Percentiles rank a stretch among this genome's conserved stretches.
phyloP scores from a whole-genome alignment of 2,329 filamentous ascomycete species.

The Xylariales sp. region DNA sequence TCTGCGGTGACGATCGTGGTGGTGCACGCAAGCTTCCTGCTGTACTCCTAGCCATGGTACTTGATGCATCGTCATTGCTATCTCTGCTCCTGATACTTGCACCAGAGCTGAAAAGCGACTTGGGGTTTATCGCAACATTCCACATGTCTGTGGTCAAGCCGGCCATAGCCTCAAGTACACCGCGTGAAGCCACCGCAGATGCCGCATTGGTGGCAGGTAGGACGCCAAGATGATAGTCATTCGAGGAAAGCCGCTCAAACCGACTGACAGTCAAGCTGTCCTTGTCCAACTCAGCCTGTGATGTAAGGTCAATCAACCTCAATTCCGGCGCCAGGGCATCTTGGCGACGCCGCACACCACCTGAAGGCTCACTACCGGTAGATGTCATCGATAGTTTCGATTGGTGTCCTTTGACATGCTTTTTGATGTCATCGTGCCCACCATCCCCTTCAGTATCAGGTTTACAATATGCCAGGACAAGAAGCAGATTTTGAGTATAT shows the following conservation, averaged over 20 bases:
- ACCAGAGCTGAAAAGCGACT: conserved; percentile 78
- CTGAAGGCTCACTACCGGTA: conserved; percentile 53
- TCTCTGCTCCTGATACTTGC: conserved; percentile 66
- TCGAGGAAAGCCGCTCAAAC: conserved; percentile 78
- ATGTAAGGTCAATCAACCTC: conserved; percentile 81
- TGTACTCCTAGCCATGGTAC: conserved; percentile 37
- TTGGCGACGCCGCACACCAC: conserved; percentile 64
- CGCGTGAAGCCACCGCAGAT: conserved; percentile 57
- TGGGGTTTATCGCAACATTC: conserved; percentile 86
- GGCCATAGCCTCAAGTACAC: conserved; percentile 72
- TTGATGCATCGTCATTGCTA: conserved; percentile 56
- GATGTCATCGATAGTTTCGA: conserved; percentile 41
- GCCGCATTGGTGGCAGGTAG: conserved; percentile 69
- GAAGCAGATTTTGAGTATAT: conserved; percentile 86
- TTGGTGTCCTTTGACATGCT: conserved; percentile 31
- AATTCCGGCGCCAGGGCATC: conserved; percentile 85
- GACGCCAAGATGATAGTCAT: conserved; percentile 87
- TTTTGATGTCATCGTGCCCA: conserved; percentile 31
- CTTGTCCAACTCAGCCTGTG: conserved; percentile 81
- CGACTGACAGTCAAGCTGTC: conserved; percentile 82
- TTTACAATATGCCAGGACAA: conserved; percentile 86
- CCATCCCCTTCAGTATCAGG: conserved; percentile 64
- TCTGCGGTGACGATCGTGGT: conserved; percentile 23
- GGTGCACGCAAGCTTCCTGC: conserved; percentile 29
- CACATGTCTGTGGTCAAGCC: conserved; percentile 72